Evolutionary conservation across 768 basidiomycete genomes (phyloP), one percentile per base, ranked within the genome.

Genomic region (Termitomyces sp.): DNA sequence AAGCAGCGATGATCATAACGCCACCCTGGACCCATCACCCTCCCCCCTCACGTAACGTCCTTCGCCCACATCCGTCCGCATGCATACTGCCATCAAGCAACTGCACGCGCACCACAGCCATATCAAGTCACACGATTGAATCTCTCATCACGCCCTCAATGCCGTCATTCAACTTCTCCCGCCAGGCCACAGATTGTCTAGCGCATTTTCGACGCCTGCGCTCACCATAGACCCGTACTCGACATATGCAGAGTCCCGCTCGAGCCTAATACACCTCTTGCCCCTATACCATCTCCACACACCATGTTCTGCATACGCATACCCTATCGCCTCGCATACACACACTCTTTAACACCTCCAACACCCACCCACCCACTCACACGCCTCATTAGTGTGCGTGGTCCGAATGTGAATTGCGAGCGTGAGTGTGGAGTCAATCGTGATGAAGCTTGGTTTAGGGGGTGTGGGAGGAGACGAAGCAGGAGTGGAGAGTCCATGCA

Each of bases 121-220:
- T 26, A 40, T 24, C 48, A 50, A 28, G 24, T 38, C 11, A 50
- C 48, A 2, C 48, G 24, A 0, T 38, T 50, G 17, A 17, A 22
- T 3, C 49, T 90, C 14, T 88, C 91, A 1, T 97, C 64, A 97
- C 95, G n/a, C 94, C 95, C 0, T 90, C 88, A 57, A 98, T 98
- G 95, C 96, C 96, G 1, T 85, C 92, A 5, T 98, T 97, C 71
- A 86, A 84, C 12, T 95, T 9, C 49, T 50, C 37, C 49, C 49
- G 3, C 49, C 51, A 0, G 30, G 21, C 32, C 21, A n/a, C 51
- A 17, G 35, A 37, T 37, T 15, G 35, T 15, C 35, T 1, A 37
- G 34, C 34, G 12, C 34, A 12, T 3, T 12, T 2, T 34, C 34
- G 34, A 19, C 47, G 14, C n/a, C n/a, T 10, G 21, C 47, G 1